These are phyloP conservation scores for Sugiyamaella lignohabitans DNA, from an alignment of 805 yeast species.

Conservation along the genomic window DNA sequence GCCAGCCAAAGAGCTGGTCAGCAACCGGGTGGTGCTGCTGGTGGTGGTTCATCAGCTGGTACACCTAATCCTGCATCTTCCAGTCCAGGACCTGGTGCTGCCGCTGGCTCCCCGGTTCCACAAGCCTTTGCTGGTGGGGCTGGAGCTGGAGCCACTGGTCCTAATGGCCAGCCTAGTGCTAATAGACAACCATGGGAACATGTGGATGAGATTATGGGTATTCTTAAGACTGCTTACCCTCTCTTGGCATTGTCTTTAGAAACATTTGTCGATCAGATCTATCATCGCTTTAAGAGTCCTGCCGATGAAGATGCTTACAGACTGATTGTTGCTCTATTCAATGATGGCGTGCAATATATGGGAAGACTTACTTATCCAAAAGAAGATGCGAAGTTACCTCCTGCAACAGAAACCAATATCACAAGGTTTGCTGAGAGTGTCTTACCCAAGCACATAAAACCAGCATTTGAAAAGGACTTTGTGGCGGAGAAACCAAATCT, in stretches of 20 bases:
- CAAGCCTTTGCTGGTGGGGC: constrained; percentile 7
- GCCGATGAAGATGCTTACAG: constrained; percentile 96
- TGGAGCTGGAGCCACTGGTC: constrained; percentile 6
- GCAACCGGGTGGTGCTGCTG: not conserved
- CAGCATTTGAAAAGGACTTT: constrained; percentile 88
- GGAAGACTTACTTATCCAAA: constrained; percentile 82
- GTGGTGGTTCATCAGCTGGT: constrained; percentile 4
- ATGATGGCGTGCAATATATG: constrained; percentile 88
- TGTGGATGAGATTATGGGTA: constrained; percentile 88
- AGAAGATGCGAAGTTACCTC: constrained; percentile 81
- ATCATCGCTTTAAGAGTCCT: constrained; percentile 85
- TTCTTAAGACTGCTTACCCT: constrained; percentile 94
- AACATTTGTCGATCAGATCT: constrained; percentile 91
- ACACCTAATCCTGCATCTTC: constrained; percentile 4
- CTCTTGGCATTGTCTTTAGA: constrained; percentile 85
- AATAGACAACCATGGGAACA: constrained; percentile 87
- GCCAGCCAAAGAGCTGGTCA: constrained; percentile 22
- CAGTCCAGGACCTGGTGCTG: constrained; percentile 2
- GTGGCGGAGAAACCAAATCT: constrained; percentile 80
- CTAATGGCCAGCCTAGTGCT: constrained; percentile 7
- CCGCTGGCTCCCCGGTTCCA: not conserved
- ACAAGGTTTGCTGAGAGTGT: constrained; percentile 89
- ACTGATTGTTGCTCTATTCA: constrained; percentile 81
- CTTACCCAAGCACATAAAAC: constrained; percentile 77
- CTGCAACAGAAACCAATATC: constrained; percentile 84